Conservation (phyloP, 2,329 filamentous ascomycete genomes). For the Penicillium crustosum region DNA sequence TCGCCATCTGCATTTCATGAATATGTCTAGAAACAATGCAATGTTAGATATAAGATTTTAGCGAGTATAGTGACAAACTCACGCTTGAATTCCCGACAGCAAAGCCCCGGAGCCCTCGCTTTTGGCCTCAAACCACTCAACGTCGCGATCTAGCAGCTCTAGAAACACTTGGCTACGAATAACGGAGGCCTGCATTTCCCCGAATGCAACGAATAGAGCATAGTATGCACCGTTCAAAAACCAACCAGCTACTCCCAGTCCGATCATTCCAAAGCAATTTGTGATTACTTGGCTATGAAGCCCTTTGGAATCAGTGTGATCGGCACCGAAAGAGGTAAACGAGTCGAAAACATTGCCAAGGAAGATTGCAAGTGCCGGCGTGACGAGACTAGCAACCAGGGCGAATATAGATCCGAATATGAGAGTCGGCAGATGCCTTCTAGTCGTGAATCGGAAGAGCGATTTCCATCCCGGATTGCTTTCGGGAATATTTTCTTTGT, state of each 20-base stretch:
- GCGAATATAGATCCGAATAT: conserved; percentile 57
- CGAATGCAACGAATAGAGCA: conserved; percentile 71
- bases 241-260: conserved; percentile 66
- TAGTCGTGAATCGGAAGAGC: conserved; percentile 73
- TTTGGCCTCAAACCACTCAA: conserved; percentile 78
- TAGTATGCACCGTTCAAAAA: conserved; percentile 67
- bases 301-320: conserved; percentile 48
- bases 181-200: conserved; percentile 72
- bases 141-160: conserved; percentile 68
- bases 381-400: conserved; percentile 59
- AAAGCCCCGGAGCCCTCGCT: conserved; percentile 71
- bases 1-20: conserved; percentile 75
- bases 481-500: not conserved
- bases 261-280: conserved; percentile 63
- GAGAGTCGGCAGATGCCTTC: conserved; percentile 58
- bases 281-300: conserved; percentile 58
- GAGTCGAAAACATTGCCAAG: conserved; percentile 73
- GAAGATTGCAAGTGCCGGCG: conserved; percentile 66
- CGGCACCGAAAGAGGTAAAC: conserved; percentile 65
- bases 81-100: conserved; percentile 72
- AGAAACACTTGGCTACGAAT: conserved; percentile 66
- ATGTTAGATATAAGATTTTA: not conserved
- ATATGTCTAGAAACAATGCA: conserved; percentile 61
- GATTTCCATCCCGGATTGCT: conserved; percentile 46
- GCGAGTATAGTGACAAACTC: conserved; percentile 35